Evolutionary conservation across 2,329 filamentous ascomycete genomes (phyloP), one percentile per base, ranked within the genome.

Genomic region (Apiospora hydei): DNA sequence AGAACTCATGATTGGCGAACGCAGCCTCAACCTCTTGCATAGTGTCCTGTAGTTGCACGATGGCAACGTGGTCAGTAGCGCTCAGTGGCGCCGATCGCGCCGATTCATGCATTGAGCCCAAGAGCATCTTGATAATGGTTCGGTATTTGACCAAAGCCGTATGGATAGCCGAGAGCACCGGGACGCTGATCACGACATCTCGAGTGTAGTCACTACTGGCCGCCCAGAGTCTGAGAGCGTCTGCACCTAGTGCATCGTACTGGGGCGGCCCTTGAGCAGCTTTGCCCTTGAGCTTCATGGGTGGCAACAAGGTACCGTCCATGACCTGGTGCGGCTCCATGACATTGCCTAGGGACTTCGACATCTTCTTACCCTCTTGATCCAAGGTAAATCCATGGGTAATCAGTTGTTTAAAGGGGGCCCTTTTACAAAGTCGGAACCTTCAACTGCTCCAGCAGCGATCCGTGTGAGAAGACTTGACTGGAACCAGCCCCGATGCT

Each of bases 401-500:
- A 73, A 98, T 92, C n/a, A 99, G 86, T 4, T 90, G 93, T 78
- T 91, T 93, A 85, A 97, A 99, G 0, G 96, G 96, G 0, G 96
- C 77, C 1, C 79, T 30, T 80, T 80, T 49, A 79, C 77, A 46
- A 80, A 77, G 6, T 79, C 77, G 0, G 79, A 75, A 2, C 82
- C 80, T 4, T 82, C 80, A 61, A 83, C 79, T 11, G 80, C 83
- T 76, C 91, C 88, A 3, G 88, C 87, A 0, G 95, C 93, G 43
- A 97, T 89, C 69, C 94, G 91, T 0, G 96, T 98, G 71, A 99
- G 87, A 14, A 99, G 88, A 74, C 95, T 97, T 8, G 96, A 98
- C 82, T 99, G 96, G 81, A 99, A 99, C 96, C 96, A 99, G 43
- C 96, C 96, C 51, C 96, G 92, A 82, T 99, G 96, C 81, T 99